Base-by-base conservation (phyloP, 1,284 basidiomycete genomes). In the Fistulinella cinereoalba region DNA sequence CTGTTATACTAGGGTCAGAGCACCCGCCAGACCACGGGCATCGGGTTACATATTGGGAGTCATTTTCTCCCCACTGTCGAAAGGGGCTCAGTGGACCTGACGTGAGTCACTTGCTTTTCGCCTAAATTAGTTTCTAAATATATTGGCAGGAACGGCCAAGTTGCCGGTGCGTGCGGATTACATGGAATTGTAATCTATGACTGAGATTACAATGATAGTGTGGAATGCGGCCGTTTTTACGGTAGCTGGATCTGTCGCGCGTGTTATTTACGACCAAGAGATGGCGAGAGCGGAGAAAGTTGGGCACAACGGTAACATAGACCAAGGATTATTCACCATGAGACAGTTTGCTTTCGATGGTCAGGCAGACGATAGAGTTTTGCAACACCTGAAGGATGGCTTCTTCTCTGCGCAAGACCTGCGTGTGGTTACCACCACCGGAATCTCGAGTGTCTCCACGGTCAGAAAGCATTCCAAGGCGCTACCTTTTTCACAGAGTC, bases 41-140 rank as follows among this genome's bases (percentile, higher is more conserved):
- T 97, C 31, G 91, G 88, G 6, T 89, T 93, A 0, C 92, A 96
- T 57, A 79, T 98, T 62, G 83, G 92, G 5, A 85, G 89, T 3
- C 78, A 95, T 15, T 97, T 98, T 65, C 94, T 98, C 46, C 93
- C 94, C 1, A 98, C 96, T 0, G 92, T 98, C 3, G 96, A 99
- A 68, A 81, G 96, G 54, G 93, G 97, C 66, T 88, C 89, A 0
- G 85, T 97, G 48, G 94, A 97, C 67, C 71, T 94, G 8, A 83
- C 89, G 82, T 90, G 65, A 68, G 83, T 34, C 9, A 13, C 16
- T 34, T 12, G 5, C 16, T 34, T 11, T 19, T 21, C 8, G 8
- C 11, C 10, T 12, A 18, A 21, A 19, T 37, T 28, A 22, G 10
- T 6, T n/a, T 22, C 43, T 54, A 29, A 54, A 19, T 36, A 15